Base-by-base conservation (phyloP, 768 basidiomycete species). In the Pulveroboletus sp. region DNA sequence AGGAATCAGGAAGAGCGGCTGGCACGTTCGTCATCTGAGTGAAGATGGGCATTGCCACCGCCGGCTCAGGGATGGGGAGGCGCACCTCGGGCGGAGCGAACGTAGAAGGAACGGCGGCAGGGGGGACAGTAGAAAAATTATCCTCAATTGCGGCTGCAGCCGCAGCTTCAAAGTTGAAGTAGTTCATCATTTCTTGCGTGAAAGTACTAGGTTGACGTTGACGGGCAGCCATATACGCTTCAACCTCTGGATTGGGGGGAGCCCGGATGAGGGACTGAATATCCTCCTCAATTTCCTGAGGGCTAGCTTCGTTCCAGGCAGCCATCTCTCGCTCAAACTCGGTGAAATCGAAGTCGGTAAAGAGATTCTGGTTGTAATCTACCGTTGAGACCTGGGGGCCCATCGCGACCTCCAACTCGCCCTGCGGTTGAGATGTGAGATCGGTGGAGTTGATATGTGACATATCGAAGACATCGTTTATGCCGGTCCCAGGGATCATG, bases 381-480 rank as follows among this genome's bases (percentile, higher is more conserved):
- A 50, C 27, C 0, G 40, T 31, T 16, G 49, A 22, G 3, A 31
- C 23, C 16, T 23, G 41, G 35, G 47, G 36, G 19, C 57, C 47
- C 64, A 72, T 23, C 7, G 40, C 27, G 5, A 76, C 55, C 42
- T 76, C 70, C 30, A 77, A 56, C 35, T 72, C 65, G 4, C 70
- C 72, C 12, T 53, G 55, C 2, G 77, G 74, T 23, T 68, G 63
- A 27, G 63, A 49, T 13, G 65, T 22, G 24, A 76, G 56, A 20
- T 51, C 52, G 20, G 63, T 49, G 2, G 66, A 42, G 48, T 71
- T 65, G 41, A 75, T 61, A 23, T 67, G 62, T 1, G 63, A 46
- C 17, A 75, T 50, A 43, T 67, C 63, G 56, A 73, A 78, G 24
- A 74, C 53, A 17, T 63, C 63, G 5, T 65, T 67, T 52, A 71